These are phyloP conservation scores for Letharia columbiana DNA, from an alignment of 495 filamentous ascomycete genomes.

Conservation along the genomic window DNA sequence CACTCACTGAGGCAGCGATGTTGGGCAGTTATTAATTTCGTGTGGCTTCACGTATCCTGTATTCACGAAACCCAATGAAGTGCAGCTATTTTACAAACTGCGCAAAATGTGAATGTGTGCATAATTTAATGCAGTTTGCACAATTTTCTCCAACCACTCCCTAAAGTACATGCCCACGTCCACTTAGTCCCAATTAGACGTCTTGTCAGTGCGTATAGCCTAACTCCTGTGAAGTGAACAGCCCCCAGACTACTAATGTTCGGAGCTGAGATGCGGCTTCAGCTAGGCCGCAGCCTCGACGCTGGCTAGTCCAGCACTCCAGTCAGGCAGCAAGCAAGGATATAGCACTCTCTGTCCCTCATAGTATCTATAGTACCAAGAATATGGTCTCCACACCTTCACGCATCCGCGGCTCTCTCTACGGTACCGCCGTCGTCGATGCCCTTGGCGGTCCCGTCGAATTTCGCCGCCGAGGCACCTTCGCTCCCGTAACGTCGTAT, in stretches of 20 bases:
- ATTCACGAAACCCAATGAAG: no score
- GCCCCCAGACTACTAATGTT: background rate
- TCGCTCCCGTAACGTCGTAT: conserved; percentile 32
- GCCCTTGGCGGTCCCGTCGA: conserved; percentile 43
- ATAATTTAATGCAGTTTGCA: conserved; percentile 1
- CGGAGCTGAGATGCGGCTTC: background rate
- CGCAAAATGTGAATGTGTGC: background rate
- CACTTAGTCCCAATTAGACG: no score
- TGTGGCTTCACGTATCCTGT: background rate
- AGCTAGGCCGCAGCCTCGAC: background rate
- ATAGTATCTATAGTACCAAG: background rate
- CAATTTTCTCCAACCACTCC: background rate
- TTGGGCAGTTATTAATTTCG: background rate
- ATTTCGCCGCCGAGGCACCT: conserved; percentile 33
- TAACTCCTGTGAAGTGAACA: no score
- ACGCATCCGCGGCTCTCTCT: conserved; percentile 36
- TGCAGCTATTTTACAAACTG: no score
- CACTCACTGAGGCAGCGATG: background rate
- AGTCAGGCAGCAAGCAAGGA: background rate
- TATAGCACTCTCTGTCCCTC: background rate
- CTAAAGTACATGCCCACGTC: no score
- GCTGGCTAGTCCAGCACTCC: background rate
- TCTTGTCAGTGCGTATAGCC: no score
- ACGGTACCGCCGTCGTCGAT: conserved; percentile 39
- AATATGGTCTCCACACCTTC: conserved; percentile 14